Base-by-base conservation (phyloP, 495 filamentous ascomycete species). In the Aspergillus sclerotioniger region DNA sequence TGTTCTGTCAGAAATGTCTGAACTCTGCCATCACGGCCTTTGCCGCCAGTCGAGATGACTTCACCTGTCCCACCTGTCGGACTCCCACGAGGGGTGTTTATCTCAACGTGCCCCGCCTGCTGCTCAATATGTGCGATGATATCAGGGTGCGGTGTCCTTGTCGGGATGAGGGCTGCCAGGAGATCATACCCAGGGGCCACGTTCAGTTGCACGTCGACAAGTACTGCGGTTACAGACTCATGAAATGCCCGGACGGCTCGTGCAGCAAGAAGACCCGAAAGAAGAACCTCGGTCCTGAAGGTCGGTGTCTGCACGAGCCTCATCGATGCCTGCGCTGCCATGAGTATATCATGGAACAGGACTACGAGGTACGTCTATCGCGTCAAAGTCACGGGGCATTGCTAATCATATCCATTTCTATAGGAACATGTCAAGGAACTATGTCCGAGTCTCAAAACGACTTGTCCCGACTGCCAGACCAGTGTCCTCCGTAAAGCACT, bases 1-100 rank as follows among this genome's bases (percentile, higher is more conserved):
- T 84, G 31, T 95, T 96, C 75, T 96, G 91, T 69, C 75, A 78
- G 33, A 79, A 77, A 46, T 96, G 90, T 64, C 76, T 94, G 58
- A 74, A 80, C 55, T 78, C 82, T 51, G 81, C 86, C 70, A 82
- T 77, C 73, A 80, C 62, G 45, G 75, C 62, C 45, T 71, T 70
- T 55, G 63, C 61, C 33, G 65, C 72, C 57, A 74, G 69, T 31
- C 68, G 72, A 33, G 67, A 76, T 7, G 68, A 71, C 13, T 76
- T 77, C 56, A 72, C 67, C 51, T 80, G 78, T 66, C 78, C 78
- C 44, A 72, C 68, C 20, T 81, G 78, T 65, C 77, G 78, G 20
- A 67, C 71, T 39, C 73, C 71, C 56, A 71, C 75, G 17, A 59
- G 51, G 21, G 68, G 67, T 15, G 59, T 75, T 46, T 76, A 70